Evolutionary conservation across 345 rosid genomes (phyloP).

Genomic region (Mallotus nudiflorus): DNA sequence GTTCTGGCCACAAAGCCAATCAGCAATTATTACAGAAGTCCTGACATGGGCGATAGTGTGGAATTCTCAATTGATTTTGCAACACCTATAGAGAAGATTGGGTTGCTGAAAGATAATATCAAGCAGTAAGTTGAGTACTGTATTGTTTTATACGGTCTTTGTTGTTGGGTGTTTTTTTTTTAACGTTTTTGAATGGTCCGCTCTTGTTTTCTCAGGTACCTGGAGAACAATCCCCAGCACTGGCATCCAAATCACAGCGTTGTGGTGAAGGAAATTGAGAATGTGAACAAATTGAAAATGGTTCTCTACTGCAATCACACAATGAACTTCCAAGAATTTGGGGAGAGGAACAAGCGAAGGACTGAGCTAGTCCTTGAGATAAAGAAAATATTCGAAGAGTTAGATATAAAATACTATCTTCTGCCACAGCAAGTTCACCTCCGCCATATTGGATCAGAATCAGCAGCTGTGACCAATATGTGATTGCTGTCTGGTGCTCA

Average conservation of each 20-base stretch:
- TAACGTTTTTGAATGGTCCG: no score
- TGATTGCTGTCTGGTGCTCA: slow-evolving; percentile 4
- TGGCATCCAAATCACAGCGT: slow-evolving; percentile 31
- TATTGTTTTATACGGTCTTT: not conserved
- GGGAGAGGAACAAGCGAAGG: slow-evolving; percentile 27
- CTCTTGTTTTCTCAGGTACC: slow-evolving; percentile 6
- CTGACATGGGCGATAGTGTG: slow-evolving; percentile 76
- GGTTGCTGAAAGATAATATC: slow-evolving; percentile 53
- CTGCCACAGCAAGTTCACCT: slow-evolving; percentile 28
- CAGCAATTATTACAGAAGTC: slow-evolving; percentile 79
- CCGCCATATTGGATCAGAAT: slow-evolving; percentile 17
- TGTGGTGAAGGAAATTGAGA: slow-evolving; percentile 33
- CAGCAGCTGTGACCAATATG: slow-evolving; percentile 9
- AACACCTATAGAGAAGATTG: slow-evolving; percentile 63
- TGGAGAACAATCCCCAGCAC: slow-evolving; percentile 30
- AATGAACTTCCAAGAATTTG: slow-evolving; percentile 33
- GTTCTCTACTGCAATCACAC: slow-evolving; percentile 33
- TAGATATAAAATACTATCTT: slow-evolving; percentile 26
- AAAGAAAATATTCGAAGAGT: slow-evolving; percentile 29
- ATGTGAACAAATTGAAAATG: slow-evolving; percentile 27
- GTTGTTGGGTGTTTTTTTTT: no score
- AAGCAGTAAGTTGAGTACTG: slow-evolving; percentile 43
- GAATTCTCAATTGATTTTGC: slow-evolving; percentile 72
- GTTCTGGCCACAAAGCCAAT: slow-evolving; percentile 71
- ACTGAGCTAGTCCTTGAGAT: slow-evolving; percentile 24